These are phyloP conservation scores for Ustilago cynodontis DNA, from an alignment of 1,284 basidiomycete species.

Conservation along the genomic window DNA sequence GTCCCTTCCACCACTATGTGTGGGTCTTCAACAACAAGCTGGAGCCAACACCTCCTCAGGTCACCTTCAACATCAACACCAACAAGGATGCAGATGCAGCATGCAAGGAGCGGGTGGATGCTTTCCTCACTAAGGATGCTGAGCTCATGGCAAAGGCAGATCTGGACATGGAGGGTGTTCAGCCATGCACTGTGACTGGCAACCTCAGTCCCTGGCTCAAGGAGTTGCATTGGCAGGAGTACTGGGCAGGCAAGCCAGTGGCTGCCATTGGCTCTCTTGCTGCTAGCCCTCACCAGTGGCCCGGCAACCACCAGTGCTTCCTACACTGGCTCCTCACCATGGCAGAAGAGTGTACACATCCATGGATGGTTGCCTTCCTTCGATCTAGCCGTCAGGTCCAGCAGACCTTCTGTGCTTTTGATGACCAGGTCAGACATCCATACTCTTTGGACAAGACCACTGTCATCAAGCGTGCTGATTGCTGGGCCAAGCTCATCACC, in stretches of 20 bases:
- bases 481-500: background rate
- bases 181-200: background rate
- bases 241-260: conserved; percentile 2
- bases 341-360: background rate
- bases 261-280: conserved; percentile 6
- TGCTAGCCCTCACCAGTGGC: background rate
- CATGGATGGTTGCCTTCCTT: background rate
- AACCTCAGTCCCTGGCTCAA: conserved; percentile 5
- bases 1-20: background rate
- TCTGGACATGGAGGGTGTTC: background rate
- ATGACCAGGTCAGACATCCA: background rate
- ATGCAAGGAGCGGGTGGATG: background rate
- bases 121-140: background rate
- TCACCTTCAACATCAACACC: background rate
- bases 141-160: background rate
- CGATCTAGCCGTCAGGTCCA: background rate
- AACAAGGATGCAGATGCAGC: background rate
- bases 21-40: background rate
- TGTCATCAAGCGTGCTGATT: background rate
- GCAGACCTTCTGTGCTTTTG: conserved; percentile 7
- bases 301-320: background rate
- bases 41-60: background rate
- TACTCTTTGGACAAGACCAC: background rate
- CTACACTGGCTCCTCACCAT: background rate
- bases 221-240: background rate